Percentiles rank a stretch among this genome's conserved stretches.
phyloP scores from a whole-genome alignment of 129 eudicot genomes.

The Flaveria brownii region DNA sequence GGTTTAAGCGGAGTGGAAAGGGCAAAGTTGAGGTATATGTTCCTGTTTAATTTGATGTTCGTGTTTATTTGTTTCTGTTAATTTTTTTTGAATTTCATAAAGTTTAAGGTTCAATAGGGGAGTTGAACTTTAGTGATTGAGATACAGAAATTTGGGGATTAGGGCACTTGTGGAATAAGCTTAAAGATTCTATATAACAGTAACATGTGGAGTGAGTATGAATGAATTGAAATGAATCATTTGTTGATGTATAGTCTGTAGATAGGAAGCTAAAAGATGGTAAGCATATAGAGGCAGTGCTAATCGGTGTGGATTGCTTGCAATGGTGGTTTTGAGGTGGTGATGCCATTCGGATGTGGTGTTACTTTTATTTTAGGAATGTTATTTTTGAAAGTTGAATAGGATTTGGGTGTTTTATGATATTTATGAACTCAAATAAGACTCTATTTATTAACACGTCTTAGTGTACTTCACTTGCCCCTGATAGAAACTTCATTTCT shows the following conservation, averaged over 20 bases:
- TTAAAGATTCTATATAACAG: neutral
- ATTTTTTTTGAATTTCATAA: neutral
- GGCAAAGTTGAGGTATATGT: slow-evolving; percentile 62
- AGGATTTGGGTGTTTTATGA: slow-evolving; percentile 1
- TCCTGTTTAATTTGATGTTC: neutral
- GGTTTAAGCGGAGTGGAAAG: slow-evolving; percentile 59
- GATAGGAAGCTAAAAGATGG: neutral
- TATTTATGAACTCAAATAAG: neutral
- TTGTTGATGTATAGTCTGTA: neutral
- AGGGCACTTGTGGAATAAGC: neutral
- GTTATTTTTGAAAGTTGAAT: neutral
- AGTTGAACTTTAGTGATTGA: neutral
- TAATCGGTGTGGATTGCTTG: slow-evolving; percentile 11
- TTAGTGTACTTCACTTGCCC: no score
- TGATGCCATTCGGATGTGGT: neutral
- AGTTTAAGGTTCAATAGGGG: slow-evolving; percentile 1
- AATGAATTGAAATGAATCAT: neutral
- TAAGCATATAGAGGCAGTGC: neutral
- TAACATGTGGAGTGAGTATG: neutral
- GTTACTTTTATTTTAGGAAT: neutral
- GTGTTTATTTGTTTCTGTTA: neutral
- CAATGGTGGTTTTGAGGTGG: slow-evolving; percentile 5
- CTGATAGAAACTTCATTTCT: neutral
- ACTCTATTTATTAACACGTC: no score
- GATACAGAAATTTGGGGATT: slow-evolving; percentile 9